Conservation (phyloP, 805 yeast genomes). For the Myxozyma neotropica region DNA sequence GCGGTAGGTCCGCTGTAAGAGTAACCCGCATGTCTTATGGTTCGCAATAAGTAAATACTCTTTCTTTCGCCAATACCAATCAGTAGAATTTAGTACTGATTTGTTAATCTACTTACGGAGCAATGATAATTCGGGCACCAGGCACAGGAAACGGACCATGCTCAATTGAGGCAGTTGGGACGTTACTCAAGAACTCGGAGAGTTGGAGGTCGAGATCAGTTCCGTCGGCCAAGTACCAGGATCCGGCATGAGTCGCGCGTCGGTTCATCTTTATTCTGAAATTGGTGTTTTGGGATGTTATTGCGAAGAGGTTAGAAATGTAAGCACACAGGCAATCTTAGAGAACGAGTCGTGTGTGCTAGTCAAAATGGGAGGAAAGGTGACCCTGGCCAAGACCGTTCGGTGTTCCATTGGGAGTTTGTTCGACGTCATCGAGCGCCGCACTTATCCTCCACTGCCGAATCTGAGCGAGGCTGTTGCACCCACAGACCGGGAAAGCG, state of each 20-base stretch:
- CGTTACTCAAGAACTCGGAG: constrained; percentile 49
- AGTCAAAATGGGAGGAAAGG: background rate
- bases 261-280: constrained; percentile 40
- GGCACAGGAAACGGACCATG: constrained; percentile 38
- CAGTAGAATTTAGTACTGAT: no score
- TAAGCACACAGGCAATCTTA: no score
- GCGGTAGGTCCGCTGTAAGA: constrained; percentile 76
- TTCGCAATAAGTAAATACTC: background rate
- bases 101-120: constrained; percentile 51
- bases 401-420: background rate
- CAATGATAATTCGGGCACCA: constrained; percentile 57
- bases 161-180: constrained; percentile 35
- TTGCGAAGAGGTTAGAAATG: no score
- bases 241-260: constrained; percentile 85
- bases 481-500: no score
- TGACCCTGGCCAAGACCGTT: background rate
- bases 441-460: no score
- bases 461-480: no score
- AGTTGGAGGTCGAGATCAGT: constrained; percentile 54
- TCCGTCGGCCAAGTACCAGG: constrained; percentile 72
- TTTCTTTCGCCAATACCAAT: no score
- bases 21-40: constrained; percentile 83
- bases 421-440: no score
- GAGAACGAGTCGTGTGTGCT: background rate
- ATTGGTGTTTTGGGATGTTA: no score